Evolutionary conservation across 768 basidiomycete species (phyloP).

Genomic region (Paxillus rubicundulus): DNA sequence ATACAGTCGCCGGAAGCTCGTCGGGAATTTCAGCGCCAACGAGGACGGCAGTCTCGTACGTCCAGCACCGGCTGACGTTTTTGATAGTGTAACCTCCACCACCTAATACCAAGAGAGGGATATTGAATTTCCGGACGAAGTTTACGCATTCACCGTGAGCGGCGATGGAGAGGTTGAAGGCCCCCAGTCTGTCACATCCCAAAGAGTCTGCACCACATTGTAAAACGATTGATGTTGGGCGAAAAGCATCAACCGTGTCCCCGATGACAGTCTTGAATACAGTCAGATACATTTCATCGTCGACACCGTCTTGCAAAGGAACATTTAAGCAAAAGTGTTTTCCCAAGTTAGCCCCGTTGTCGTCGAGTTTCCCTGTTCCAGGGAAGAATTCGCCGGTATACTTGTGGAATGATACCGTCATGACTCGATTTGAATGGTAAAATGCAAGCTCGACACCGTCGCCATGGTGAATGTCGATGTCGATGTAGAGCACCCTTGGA

Average conservation of each 20-base stretch:
- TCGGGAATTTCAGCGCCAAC: conserved; percentile 82
- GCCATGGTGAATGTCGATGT: conserved; percentile 99
- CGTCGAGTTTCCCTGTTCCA: conserved; percentile 93
- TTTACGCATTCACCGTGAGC: conserved; percentile 98
- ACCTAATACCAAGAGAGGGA: conserved; percentile 88
- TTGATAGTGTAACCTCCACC: conserved; percentile 97
- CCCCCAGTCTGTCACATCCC: conserved; percentile 91
- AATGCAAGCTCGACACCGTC: conserved; percentile 98
- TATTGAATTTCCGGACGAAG: conserved; percentile 89
- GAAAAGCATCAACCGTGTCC: conserved; percentile 86
- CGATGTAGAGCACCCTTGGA: conserved; percentile 94
- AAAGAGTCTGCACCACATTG: conserved; percentile 98
- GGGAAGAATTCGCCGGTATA: conserved; percentile 99
- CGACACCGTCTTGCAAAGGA: conserved; percentile 92
- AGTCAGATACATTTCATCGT: conserved; percentile 94
- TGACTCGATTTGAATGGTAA: conserved; percentile 96
- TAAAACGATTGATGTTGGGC: conserved; percentile 86
- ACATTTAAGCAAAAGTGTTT: conserved; percentile 97
- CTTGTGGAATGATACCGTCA: conserved; percentile 99
- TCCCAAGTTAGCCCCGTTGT: conserved; percentile 83
- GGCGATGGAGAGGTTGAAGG: conserved; percentile 96
- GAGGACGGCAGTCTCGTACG: conserved; percentile 94
- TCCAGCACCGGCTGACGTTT: conserved; percentile 98
- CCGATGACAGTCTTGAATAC: conserved; percentile 97
- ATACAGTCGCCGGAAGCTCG: conserved; percentile 83